Conservation (phyloP, 306 rosid genomes). For the Fragaria ananassa region DNA sequence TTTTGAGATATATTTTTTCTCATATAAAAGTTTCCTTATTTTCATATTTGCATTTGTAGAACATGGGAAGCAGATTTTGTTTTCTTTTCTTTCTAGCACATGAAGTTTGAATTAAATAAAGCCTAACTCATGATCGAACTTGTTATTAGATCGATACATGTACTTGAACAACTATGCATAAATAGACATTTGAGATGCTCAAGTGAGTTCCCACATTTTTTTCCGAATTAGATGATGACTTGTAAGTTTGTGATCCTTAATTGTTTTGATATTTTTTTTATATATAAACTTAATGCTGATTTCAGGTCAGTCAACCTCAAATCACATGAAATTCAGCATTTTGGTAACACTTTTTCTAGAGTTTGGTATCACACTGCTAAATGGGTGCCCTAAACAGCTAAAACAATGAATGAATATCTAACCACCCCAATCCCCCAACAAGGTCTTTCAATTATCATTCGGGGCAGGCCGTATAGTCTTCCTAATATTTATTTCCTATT, state of each 20-base stretch:
- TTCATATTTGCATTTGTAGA: not conserved
- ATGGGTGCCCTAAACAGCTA: not conserved
- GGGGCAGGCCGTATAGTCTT: not conserved
- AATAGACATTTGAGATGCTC: not conserved
- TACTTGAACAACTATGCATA: not conserved
- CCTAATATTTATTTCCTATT: not conserved
- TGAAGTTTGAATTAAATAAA: not conserved
- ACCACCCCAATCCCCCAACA: constrained; percentile 11
- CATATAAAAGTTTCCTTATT: not conserved
- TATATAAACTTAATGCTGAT: too few relatives aligned
- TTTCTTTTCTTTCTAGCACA: not conserved
- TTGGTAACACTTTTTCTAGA: not conserved
- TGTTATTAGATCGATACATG: not conserved
- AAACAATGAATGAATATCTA: not conserved
- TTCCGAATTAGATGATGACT: too few relatives aligned
- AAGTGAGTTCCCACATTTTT: too few relatives aligned
- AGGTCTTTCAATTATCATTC: not conserved
- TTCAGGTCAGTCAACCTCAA: not conserved
- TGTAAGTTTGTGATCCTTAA: too few relatives aligned
- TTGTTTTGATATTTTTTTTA: too few relatives aligned
- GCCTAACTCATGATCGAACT: not conserved
- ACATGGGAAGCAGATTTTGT: not conserved
- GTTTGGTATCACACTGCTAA: not conserved
- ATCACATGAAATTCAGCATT: not conserved
- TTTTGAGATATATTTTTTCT: not conserved